phyloP scores from a whole-genome alignment of 2,329 filamentous ascomycete genomes.

The Fusarium nanum region DNA sequence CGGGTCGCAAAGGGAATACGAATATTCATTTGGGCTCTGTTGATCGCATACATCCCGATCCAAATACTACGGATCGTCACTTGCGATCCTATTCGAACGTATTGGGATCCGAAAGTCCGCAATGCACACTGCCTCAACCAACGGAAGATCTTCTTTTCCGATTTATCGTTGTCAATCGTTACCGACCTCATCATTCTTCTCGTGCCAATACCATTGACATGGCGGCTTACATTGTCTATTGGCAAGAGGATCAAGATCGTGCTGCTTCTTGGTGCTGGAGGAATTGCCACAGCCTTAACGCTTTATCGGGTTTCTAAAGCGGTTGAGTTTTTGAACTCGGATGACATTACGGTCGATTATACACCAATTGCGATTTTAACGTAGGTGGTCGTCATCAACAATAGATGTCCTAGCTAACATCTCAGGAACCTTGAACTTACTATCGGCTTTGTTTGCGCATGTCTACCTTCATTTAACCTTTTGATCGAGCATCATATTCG shows the following conservation, averaged over 20 bases:
- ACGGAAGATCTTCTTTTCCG: constrained; percentile 42
- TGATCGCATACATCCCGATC: constrained; percentile 32
- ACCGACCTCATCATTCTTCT: constrained; percentile 38
- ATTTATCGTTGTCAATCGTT: constrained; percentile 28
- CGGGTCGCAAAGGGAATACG: constrained; percentile 28
- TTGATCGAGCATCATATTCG: constrained; percentile 31
- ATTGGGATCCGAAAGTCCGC: constrained; percentile 51
- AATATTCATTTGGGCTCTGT: constrained; percentile 34
- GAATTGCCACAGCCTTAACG: constrained; percentile 38
- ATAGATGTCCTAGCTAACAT: background rate
- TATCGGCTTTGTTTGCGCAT: constrained; percentile 42
- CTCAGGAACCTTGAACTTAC: constrained; percentile 31
- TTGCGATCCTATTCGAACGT: constrained; percentile 55
- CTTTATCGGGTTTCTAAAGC: constrained; percentile 22
- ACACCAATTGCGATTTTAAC: constrained; percentile 31
- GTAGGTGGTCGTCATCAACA: constrained; percentile 9
- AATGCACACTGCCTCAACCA: constrained; percentile 52
- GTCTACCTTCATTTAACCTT: constrained; percentile 37
- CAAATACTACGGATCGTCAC: constrained; percentile 55
- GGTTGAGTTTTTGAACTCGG: constrained; percentile 28
- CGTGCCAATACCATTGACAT: constrained; percentile 34
- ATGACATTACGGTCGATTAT: constrained; percentile 38
- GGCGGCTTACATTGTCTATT: constrained; percentile 28
- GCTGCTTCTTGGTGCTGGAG: constrained; percentile 35
- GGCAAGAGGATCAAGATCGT: constrained; percentile 41